A percentile compares a stretch with the other conserved stretches of the same genome.
phyloP scores from a whole-genome alignment of 441 rosid species.

The Erodium texanum region DNA sequence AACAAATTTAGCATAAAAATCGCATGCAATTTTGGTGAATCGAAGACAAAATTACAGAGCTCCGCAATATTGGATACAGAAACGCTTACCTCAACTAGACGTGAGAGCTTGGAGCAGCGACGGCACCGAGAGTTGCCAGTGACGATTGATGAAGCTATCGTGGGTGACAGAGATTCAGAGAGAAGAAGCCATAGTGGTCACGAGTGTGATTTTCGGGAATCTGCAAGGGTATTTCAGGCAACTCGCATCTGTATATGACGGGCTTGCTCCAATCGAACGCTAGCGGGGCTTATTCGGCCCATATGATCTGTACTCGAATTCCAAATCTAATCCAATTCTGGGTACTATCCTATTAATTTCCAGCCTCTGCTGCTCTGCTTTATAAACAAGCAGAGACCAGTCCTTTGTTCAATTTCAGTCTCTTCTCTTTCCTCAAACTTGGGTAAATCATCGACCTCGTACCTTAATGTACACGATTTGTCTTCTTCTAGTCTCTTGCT shows the following conservation, averaged over 20 bases:
- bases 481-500: no score
- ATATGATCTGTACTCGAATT: no score
- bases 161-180: background rate
- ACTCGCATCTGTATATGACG: background rate
- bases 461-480: background rate
- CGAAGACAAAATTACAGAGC: no score
- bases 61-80: no score
- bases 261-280: background rate
- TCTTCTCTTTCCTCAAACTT: no score
- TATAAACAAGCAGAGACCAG: background rate
- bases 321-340: no score
- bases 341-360: no score
- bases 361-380: background rate
- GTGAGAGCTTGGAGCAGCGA: background rate
- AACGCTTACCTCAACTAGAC: background rate
- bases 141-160: background rate
- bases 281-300: background rate
- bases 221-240: background rate
- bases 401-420: no score
- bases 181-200: background rate
- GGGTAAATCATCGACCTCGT: background rate
- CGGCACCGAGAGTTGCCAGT: background rate
- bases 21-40: background rate
- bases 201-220: background rate
- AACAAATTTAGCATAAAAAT: background rate